Evolutionary conservation across 2,329 filamentous ascomycete species (phyloP), one percentile per base, ranked within the genome.

Genomic region (Diaporthe citri): DNA sequence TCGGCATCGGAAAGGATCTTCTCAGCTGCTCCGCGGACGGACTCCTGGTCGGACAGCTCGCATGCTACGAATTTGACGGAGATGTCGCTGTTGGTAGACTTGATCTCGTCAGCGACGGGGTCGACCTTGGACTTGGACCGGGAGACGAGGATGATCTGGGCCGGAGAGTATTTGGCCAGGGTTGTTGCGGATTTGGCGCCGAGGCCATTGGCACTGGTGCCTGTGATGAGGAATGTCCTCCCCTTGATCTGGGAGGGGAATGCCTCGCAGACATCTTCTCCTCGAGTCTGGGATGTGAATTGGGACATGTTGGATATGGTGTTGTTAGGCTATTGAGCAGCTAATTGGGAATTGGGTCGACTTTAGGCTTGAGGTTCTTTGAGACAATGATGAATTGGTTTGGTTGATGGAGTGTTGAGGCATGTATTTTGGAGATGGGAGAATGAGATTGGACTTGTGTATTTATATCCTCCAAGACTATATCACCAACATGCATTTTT

Each of bases 1-100:
- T 83, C 82, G 8, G 79, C 72, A 79, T 84, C 83, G 4, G 78
- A 78, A 3, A 83, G 78, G 15, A 86, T 73, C 25, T 79, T 77
- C 5, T 78, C 78, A 0, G 85, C 86, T 0, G 84, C 83, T 4
- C 79, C 76, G n/a, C 84, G 81, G 31, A 86, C 83, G 0, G 82
- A 79, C 17, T 78, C 78, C 66, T 84, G 82, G 34, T 80, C 83
- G 4, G 80, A 80, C 12, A 88, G 82, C 72, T 88, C 84, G 10
- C 87, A 77, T n/a, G 76, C 67, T 5, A 86, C 77, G 39, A 80
- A 52, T 7, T 80, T 79, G 43, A 82, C 81, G 31, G 81, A 78
- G n/a, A 84, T 78, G 2, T 56, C 41, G 1, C 84, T 81, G 64
- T 79, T 79, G 10, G 79, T 71, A 5, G 78, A 72, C 56, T 80